Base-by-base conservation (phyloP, 73 alveolate species). In the Urostyla sp. region DNA sequence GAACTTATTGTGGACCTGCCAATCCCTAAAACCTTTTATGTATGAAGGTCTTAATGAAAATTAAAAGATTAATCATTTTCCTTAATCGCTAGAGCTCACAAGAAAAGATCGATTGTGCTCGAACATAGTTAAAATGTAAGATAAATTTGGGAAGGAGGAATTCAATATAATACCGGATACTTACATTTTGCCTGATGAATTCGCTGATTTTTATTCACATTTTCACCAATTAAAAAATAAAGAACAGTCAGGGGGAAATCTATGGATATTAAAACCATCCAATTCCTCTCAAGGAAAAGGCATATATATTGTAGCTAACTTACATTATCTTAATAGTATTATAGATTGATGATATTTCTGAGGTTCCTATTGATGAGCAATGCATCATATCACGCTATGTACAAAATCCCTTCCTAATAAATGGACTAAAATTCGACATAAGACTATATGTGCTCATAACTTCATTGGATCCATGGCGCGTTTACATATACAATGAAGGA, bases 31-130 rank as follows among this genome's bases (percentile, higher is more conserved):
- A 78, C 72, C 72, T 0, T 60, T 61, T 58, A 36, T 78, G 20
- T 90, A 83, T 60, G 91, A 85, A 49, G 84, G 94, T 20, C 60
- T 94, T 50, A 60, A 75, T 45, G 91, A 87, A 61, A 52, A 78
- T 69, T 95, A 95, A 75, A 93, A 91, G 77, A 85, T 92, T 59
- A 95, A 92, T 84, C 99, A 95, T 85, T 95, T 95, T 57, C 99
- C 99, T 20, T 49, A 91, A 52, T 72, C 94, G 30, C 85, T 66
- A 72, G 97, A 95, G 76, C 77, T 91, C 54, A 93, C 96, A 20
- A 74, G 94, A 45, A 95, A 93, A 84, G 89, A 94, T 75, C 36
- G 91, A 21, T 63, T 76, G 1, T 78, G 96, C 87, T 55, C 45
- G 34, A 91, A 94, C 54, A 51, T 94, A 3, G 93, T 85, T 44